Percentiles rank a stretch among this genome's conserved stretches.
Conservation (phyloP, 1,139 yeast genomes). For the Magnusiomyces starmeri region DNA sequence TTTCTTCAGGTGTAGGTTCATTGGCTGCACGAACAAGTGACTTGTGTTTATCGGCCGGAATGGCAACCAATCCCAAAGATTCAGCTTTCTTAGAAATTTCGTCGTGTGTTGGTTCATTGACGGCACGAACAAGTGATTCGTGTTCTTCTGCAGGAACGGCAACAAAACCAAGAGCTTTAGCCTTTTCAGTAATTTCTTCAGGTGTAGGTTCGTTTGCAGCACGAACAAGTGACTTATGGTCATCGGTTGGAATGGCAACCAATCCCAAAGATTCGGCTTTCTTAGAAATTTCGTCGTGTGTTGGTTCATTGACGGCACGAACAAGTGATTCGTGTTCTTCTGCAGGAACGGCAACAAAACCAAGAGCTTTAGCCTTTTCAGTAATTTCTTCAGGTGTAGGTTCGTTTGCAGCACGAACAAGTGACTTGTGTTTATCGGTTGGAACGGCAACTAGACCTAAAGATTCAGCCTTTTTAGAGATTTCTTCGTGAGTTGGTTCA, state of each 20-base stretch:
- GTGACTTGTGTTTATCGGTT: conserved; percentile 23
- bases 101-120: conserved; percentile 15
- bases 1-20: conserved; percentile 14
- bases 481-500: conserved; percentile 21
- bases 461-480: conserved; percentile 29
- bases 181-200: conserved; percentile 15
- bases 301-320: conserved; percentile 20
- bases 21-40: conserved; percentile 13
- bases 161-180: conserved; percentile 18
- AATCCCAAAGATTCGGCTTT: conserved; percentile 21
- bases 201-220: conserved; percentile 8
- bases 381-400: conserved; percentile 21
- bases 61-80: conserved; percentile 21
- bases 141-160: conserved; percentile 25
- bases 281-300: conserved; percentile 25
- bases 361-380: conserved; percentile 24
- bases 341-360: conserved; percentile 31
- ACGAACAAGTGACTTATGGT: conserved; percentile 7
- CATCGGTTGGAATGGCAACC: conserved; percentile 21
- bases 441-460: conserved; percentile 34
- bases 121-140: conserved; percentile 19
- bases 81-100: conserved; percentile 13
- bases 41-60: conserved; percentile 31
- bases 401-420: conserved; percentile 21
- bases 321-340: conserved; percentile 19